Percentiles rank a stretch among this genome's conserved stretches.
phyloP scores from a whole-genome alignment of 2,329 filamentous ascomycete species.

The Epichloe gansuensis region DNA sequence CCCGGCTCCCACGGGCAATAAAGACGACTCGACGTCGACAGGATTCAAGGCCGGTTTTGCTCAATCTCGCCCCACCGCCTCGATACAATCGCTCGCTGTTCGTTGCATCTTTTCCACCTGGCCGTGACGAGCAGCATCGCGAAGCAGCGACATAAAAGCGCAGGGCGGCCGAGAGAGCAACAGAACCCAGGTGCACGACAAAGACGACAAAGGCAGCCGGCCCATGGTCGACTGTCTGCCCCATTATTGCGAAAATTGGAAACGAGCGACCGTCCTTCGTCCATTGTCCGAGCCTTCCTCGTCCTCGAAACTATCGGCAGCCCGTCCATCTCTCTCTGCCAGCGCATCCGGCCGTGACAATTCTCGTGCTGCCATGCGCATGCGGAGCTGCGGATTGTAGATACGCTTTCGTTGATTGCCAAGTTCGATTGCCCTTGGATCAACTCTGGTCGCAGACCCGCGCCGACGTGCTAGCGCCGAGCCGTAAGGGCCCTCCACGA shows the following conservation, averaged over 20 bases:
- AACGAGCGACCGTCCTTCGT: neutral
- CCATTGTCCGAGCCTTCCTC: neutral
- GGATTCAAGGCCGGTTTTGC: neutral
- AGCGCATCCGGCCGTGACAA: neutral
- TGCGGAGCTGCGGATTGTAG: neutral
- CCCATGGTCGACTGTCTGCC: neutral
- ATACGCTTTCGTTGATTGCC: neutral
- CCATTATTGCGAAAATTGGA: neutral
- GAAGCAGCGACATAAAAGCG: neutral
- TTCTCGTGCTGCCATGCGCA: constrained; percentile 1
- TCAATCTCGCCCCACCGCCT: neutral
- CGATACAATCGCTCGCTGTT: neutral
- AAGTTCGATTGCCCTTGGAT: neutral
- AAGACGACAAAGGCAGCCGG: neutral
- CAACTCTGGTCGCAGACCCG: neutral
- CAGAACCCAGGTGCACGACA: neutral
- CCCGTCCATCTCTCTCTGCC: neutral
- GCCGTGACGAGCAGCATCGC: neutral
- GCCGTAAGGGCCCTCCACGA: constrained; percentile 31
- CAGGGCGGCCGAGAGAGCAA: neutral
- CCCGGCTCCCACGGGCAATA: neutral
- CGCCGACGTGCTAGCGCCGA: constrained; percentile 1
- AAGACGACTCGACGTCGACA: neutral
- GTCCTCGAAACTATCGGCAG: neutral
- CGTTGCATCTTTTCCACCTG: neutral